A percentile compares a stretch with the other conserved stretches of the same genome.
Evolutionary conservation across 2,329 filamentous ascomycete species (phyloP).

Genomic region (Diplodia mutila): DNA sequence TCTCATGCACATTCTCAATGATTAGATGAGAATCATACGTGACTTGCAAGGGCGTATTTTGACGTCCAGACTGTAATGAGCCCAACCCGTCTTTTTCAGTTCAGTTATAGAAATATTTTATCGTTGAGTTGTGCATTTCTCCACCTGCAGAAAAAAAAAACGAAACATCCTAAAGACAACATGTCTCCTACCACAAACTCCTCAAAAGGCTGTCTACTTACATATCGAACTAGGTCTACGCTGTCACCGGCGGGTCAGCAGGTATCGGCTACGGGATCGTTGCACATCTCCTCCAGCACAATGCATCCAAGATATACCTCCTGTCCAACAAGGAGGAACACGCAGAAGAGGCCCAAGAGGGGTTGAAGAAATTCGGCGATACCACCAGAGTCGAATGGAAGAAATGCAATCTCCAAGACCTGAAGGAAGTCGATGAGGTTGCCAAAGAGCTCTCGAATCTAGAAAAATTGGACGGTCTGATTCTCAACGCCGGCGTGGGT

Average conservation of each 20-base stretch:
- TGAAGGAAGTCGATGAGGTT: slow-evolving; percentile 51
- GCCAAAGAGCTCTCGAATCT: slow-evolving; percentile 50
- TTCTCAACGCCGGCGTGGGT: slow-evolving; percentile 56
- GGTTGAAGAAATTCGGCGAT: slow-evolving; percentile 51
- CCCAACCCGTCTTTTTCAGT: background rate
- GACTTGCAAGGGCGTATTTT: background rate
- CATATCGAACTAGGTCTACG: slow-evolving; percentile 42
- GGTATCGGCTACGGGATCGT: slow-evolving; percentile 57
- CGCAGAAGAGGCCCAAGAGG: slow-evolving; percentile 49
- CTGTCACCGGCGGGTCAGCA: slow-evolving; percentile 55
- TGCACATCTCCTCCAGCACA: slow-evolving; percentile 58
- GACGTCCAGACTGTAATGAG: background rate
- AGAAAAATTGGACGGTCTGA: slow-evolving; percentile 50
- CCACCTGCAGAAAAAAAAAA: no score
- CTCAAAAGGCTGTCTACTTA: background rate
- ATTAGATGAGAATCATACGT: background rate
- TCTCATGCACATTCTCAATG: background rate
- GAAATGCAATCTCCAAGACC: slow-evolving; percentile 52
- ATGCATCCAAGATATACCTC: slow-evolving; percentile 52
- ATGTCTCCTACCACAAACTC: background rate
- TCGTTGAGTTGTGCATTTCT: no score
- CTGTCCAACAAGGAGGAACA: slow-evolving; percentile 56
- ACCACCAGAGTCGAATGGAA: slow-evolving; percentile 49
- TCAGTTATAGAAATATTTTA: no score
- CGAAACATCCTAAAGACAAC: background rate